Evolutionary conservation across 1,284 basidiomycete genomes (phyloP).

Genomic region (Trametes pubescens): DNA sequence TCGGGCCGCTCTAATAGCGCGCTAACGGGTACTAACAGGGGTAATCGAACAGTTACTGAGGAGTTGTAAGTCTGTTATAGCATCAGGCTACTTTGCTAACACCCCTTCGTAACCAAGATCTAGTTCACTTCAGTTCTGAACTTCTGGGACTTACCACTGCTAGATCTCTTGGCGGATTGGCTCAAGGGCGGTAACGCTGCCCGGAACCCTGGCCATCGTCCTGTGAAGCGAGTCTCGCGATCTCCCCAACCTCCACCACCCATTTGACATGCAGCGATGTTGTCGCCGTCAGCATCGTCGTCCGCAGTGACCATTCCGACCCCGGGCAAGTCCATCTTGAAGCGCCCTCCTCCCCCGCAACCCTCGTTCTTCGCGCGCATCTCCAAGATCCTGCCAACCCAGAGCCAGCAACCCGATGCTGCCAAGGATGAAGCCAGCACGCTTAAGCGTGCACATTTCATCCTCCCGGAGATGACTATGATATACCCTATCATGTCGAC

Average conservation of each 20-base stretch:
- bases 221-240: slow-evolving; percentile 5
- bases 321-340: slow-evolving; percentile 81
- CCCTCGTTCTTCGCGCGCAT: slow-evolving; percentile 77
- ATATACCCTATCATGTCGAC: slow-evolving; percentile 87
- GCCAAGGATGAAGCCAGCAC: slow-evolving; percentile 56
- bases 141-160: not conserved
- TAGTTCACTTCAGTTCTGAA: not conserved
- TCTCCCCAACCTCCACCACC: slow-evolving; percentile 21
- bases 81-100: too few relatives aligned
- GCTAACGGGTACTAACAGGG: too few relatives aligned
- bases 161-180: not conserved
- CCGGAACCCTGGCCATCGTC: slow-evolving; percentile 17
- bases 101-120: too few relatives aligned
- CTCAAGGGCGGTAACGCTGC: too few relatives aligned
- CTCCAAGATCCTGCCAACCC: slow-evolving; percentile 68
- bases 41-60: not conserved
- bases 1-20: too few relatives aligned
- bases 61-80: too few relatives aligned
- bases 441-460: slow-evolving; percentile 86
- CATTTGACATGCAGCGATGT: slow-evolving; percentile 43
- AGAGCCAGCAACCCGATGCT: slow-evolving; percentile 39
- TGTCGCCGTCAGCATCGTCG: slow-evolving; percentile 66
- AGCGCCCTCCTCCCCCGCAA: slow-evolving; percentile 74
- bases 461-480: slow-evolving; percentile 81
- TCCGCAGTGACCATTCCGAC: slow-evolving; percentile 79